Base-by-base conservation (phyloP, 441 rosid genomes). In the Pelargonium fulgidum region DNA sequence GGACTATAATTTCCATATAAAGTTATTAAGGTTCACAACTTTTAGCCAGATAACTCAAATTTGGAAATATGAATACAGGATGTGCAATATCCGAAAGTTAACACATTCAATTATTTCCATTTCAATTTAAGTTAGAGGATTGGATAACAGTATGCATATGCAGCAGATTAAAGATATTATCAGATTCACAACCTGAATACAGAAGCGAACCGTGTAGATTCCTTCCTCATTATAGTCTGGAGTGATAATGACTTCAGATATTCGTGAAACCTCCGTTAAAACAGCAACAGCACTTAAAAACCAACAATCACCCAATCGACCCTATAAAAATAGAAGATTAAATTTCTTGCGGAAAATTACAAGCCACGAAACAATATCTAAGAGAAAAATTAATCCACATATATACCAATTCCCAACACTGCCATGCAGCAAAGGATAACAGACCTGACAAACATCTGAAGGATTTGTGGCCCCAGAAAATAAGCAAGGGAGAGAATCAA, bases 401-500 rank as follows among this genome's bases (percentile, higher is more conserved):
- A 67, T n/a, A 66, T 47, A 48, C n/a, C 68, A 4, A 20, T 9
- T 4, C 42, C 14, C 64, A 45, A 58, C 64, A 22, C 64, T 64
- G 16, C 14, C 65, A 74, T 47, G 48, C 77, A 39, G 68, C 58
- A 68, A 67, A 70, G 36, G 61, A 61, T 69, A 68, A 19, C 81
- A 72, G 77, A 96, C 99, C 99, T 96, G 99, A 79, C 98, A 96
- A 86, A 96, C 99, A 86, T 96, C 98, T 62, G 99, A 93, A 4
- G 98, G 97, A 82, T 96, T 90, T 45, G 94, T 97, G 74, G 82
- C 79, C 78, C 97, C 98, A 71, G 94, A 89, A 83, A 91, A 90
- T 76, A 96, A 85, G 89, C 98, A 96, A 39, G 98, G 98, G 26
- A 2, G 78, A 56, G 85, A 82, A 74, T 83, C 92, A 48, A 78